These are phyloP conservation scores for Kluyveromyces sp. DNA, from an alignment of 1,139 yeast genomes.

Conservation along the genomic window DNA sequence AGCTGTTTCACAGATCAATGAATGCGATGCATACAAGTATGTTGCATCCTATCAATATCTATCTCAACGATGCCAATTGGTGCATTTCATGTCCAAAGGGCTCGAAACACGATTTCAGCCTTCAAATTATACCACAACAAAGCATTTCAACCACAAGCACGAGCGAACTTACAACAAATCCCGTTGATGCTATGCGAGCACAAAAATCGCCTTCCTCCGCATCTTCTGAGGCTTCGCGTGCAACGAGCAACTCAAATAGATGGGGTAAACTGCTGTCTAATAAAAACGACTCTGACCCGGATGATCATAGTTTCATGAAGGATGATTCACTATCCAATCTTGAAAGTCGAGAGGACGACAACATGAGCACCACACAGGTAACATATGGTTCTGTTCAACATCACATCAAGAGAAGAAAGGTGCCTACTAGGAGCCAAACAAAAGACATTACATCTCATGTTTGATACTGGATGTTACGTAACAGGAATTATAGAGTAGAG, in stretches of 20 bases:
- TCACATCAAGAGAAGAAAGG: constrained; percentile 2
- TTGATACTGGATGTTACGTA: not conserved
- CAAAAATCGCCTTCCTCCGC: not conserved
- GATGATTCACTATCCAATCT: constrained; percentile 1
- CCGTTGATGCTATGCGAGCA: too few species aligned
- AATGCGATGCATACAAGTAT: not conserved
- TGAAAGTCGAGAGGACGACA: constrained; percentile 1
- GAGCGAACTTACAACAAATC: not conserved
- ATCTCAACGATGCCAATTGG: constrained; percentile 28
- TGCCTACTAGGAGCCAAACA: constrained; percentile 15
- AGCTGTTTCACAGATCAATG: constrained; percentile 18
- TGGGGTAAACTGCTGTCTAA: constrained; percentile 29
- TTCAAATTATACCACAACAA: constrained; percentile 2
- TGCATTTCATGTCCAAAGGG: constrained; percentile 30
- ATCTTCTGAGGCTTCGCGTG: not conserved
- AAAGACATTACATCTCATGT: constrained; percentile 10
- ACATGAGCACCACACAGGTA: constrained; percentile 35
- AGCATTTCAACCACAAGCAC: not conserved
- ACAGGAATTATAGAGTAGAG: not conserved
- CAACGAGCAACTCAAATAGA: constrained; percentile 17
- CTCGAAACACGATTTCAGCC: constrained; percentile 13
- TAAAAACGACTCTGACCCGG: constrained; percentile 10
- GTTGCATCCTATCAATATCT: constrained; percentile 7
- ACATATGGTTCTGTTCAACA: constrained; percentile 24
- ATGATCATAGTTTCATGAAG: constrained; percentile 2